Conservation (phyloP, 805 yeast genomes). For the Saturnispora sanitii region DNA sequence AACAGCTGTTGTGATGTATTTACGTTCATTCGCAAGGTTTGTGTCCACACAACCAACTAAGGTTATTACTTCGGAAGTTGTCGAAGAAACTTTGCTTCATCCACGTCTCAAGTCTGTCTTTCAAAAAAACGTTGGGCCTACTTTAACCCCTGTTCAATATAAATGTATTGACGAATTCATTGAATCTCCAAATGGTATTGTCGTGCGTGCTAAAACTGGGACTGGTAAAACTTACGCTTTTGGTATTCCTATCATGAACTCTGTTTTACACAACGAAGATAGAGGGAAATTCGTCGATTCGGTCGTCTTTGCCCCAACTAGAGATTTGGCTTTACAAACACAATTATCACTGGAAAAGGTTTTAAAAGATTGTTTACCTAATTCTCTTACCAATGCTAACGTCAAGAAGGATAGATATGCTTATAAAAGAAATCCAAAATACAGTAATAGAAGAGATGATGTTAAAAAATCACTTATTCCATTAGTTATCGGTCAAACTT, state of each 20-base stretch:
- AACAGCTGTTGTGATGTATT: not conserved
- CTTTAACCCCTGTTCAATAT: slow-evolving; percentile 62
- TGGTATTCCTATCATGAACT: slow-evolving; percentile 68
- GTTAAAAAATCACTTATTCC: slow-evolving; percentile 24
- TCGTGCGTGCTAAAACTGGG: slow-evolving; percentile 89
- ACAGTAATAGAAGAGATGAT: slow-evolving; percentile 1
- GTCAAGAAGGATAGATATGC: slow-evolving; percentile 15
- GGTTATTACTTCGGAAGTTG: slow-evolving; percentile 13
- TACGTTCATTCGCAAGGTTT: slow-evolving; percentile 1
- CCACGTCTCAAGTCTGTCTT: slow-evolving; percentile 22
- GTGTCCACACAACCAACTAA: not conserved
- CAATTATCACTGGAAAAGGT: slow-evolving; percentile 41
- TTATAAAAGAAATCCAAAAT: not conserved
- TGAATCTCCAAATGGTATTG: slow-evolving; percentile 49
- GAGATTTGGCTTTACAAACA: slow-evolving; percentile 84
- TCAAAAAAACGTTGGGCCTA: slow-evolving; percentile 32
- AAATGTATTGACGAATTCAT: slow-evolving; percentile 48
- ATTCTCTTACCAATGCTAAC: slow-evolving; percentile 9
- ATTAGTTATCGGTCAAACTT: slow-evolving; percentile 36
- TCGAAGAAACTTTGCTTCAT: slow-evolving; percentile 22
- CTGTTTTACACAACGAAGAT: slow-evolving; percentile 25
- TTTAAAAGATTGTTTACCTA: slow-evolving; percentile 30
- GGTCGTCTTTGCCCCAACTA: slow-evolving; percentile 76
- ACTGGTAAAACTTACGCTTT: slow-evolving; percentile 92
- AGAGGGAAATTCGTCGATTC: slow-evolving; percentile 38